phyloP scores from a whole-genome alignment of 1,284 basidiomycete species.

The Farysia itapuensis region DNA sequence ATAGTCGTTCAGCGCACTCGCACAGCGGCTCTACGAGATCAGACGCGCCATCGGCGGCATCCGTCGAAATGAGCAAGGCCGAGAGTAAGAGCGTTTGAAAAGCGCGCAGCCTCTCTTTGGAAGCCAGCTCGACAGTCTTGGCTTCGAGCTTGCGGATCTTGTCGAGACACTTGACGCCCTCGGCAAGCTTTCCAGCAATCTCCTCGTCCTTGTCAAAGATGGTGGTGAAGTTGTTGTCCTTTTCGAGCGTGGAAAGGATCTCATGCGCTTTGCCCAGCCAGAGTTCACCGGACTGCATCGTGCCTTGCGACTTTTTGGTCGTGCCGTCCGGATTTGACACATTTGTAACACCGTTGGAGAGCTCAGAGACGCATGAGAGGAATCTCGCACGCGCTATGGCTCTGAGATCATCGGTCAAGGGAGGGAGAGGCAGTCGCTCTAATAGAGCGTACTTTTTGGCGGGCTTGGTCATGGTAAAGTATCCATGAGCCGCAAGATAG shows the following conservation, averaged over 20 bases:
- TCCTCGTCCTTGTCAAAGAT: slow-evolving; percentile 35
- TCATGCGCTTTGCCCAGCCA: slow-evolving; percentile 76
- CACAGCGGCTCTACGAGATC: slow-evolving; percentile 51
- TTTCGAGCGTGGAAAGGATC: slow-evolving; percentile 68
- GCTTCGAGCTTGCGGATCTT: slow-evolving; percentile 34
- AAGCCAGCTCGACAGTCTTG: slow-evolving; percentile 11
- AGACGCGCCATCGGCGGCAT: slow-evolving; percentile 62
- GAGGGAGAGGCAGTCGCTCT: slow-evolving; percentile 66
- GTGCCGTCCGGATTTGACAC: slow-evolving; percentile 60
- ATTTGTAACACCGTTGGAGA: slow-evolving; percentile 67
- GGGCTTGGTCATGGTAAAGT: slow-evolving; percentile 74
- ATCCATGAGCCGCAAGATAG: slow-evolving; percentile 79
- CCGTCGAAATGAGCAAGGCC: slow-evolving; percentile 57
- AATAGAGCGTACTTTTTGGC: slow-evolving; percentile 69
- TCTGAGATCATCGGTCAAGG: slow-evolving; percentile 73
- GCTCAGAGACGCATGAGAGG: slow-evolving; percentile 74
- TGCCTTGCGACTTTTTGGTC: slow-evolving; percentile 66
- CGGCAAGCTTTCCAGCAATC: slow-evolving; percentile 27
- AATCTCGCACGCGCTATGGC: slow-evolving; percentile 72
- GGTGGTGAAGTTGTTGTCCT: slow-evolving; percentile 70
- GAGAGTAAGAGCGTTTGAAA: slow-evolving; percentile 44
- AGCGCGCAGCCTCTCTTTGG: slow-evolving; percentile 27
- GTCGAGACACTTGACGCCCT: slow-evolving; percentile 24
- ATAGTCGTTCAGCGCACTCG: slow-evolving; percentile 49
- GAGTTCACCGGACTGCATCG: slow-evolving; percentile 72